These are phyloP conservation scores for Rossbeevera mucosa DNA, from an alignment of 768 basidiomycete genomes.

Conservation along the genomic window DNA sequence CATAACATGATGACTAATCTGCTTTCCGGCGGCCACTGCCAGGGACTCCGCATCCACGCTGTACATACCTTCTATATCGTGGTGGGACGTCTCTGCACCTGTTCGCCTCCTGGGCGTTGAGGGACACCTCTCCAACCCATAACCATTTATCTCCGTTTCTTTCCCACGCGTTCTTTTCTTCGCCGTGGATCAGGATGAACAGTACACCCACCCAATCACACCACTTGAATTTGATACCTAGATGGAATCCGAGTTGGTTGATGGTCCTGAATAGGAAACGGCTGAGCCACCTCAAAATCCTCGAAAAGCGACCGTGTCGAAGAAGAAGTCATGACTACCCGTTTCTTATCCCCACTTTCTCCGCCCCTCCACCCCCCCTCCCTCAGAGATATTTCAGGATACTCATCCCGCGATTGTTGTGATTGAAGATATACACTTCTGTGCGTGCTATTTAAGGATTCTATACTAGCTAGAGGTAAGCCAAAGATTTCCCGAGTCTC, in stretches of 20 bases:
- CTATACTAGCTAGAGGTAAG: slow-evolving; percentile 13
- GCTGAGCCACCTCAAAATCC: slow-evolving; percentile 11
- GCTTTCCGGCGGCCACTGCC: slow-evolving; percentile 23
- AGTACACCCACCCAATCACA: slow-evolving; percentile 12
- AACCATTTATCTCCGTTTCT: slow-evolving; percentile 13
- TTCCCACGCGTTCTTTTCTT: slow-evolving; percentile 27
- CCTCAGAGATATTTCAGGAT: slow-evolving; percentile 26
- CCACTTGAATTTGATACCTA: not conserved
- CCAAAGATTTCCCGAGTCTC: slow-evolving; percentile 8
- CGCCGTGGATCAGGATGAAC: slow-evolving; percentile 30
- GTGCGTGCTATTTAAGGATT: slow-evolving; percentile 13
- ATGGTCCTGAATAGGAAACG: slow-evolving; percentile 11
- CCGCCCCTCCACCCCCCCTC: not conserved
- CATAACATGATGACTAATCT: slow-evolving; percentile 21
- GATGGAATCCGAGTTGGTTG: slow-evolving; percentile 4
- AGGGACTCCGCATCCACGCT: slow-evolving; percentile 1
- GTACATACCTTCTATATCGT: slow-evolving; percentile 2
- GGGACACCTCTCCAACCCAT: not conserved
- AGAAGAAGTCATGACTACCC: slow-evolving; percentile 7
- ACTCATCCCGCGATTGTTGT: slow-evolving; percentile 8
- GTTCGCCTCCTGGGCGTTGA: not conserved
- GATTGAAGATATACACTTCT: not conserved
- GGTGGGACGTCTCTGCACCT: not conserved
- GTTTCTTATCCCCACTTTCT: slow-evolving; percentile 10
- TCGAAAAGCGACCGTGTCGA: slow-evolving; percentile 34